Base-by-base conservation (phyloP, 371 early-diverging fungal species). In the Mortierella sp. region DNA sequence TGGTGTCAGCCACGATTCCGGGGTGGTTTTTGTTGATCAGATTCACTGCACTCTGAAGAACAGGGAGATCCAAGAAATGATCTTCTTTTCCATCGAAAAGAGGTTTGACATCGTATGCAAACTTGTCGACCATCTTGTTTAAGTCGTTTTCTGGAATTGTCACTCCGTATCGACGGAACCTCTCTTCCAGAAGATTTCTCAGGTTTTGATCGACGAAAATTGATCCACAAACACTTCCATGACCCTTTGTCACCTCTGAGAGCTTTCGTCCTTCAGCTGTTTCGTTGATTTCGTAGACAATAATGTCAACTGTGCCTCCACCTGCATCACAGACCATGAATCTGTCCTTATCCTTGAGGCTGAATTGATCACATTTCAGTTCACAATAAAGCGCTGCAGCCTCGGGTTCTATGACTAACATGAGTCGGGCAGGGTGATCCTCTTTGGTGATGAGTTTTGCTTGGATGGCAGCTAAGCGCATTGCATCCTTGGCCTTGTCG, bases 281-380 rank as follows among this genome's bases (percentile, higher is more conserved):
- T 37, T 71, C 72, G 58, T 80, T 80, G 19, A 82, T 72, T 57
- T 74, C 80, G 64, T 75, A 82, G 12, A 80, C 83, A 66, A 85
- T 88, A 61, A 89, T 60, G 81, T 89, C 89, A 6, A 89, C 88
- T 2, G 89, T 89, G 62, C 89, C 89, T 74, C 89, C 89, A 75
- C 89, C 89, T 37, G 88, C 88, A 79, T 89, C 89, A 66, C 87
- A 87, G 60, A 89, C 87, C 85, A 89, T 87, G 75, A 89, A 89
- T 12, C 81, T 75, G 43, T 85, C 77, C 1, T 80, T 80, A 43
- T 82, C 81, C 7, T 69, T 79, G 28, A 85, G 66, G 30, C 79
- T 65, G 66, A 84, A 85, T 57, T 82, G 84, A 18, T 85, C 86
- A 26, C 84, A 85, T 25, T 83, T 86, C 75, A 85, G 83, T 68